Percentiles rank a stretch among this genome's conserved stretches.
These are phyloP conservation scores for Sporothrix euskadiensis DNA, from an alignment of 2,329 filamentous ascomycete species.

Conservation along the genomic window DNA sequence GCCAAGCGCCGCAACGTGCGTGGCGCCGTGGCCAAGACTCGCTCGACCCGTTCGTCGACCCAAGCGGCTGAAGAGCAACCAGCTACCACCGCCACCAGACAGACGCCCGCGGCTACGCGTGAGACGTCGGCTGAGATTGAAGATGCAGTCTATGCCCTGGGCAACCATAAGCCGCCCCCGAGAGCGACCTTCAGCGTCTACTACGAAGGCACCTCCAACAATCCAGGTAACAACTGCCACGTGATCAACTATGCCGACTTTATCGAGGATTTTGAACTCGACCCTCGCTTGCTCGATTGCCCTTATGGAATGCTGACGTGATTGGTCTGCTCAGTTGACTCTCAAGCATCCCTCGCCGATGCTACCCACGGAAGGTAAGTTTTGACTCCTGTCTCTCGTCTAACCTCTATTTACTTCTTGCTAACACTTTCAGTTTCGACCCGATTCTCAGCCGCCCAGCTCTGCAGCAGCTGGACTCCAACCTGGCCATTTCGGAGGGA, in stretches of 20 bases:
- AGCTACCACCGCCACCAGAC: background rate
- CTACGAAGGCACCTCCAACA: slow-evolving; percentile 23
- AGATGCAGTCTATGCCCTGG: background rate
- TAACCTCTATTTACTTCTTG: too few relatives aligned
- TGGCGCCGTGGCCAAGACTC: background rate
- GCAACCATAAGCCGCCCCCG: background rate
- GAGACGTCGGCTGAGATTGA: slow-evolving; percentile 4
- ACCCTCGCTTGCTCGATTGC: background rate
- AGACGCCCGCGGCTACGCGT: background rate
- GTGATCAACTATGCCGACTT: background rate
- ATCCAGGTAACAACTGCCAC: slow-evolving; percentile 22
- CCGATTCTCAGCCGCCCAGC: slow-evolving; percentile 22
- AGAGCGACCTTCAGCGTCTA: slow-evolving; percentile 27
- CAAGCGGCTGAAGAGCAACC: background rate
- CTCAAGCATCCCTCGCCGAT: slow-evolving; percentile 16
- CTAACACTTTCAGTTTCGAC: slow-evolving; percentile 27
- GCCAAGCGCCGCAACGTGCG: slow-evolving; percentile 3
- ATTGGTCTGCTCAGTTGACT: background rate
- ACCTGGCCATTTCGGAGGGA: slow-evolving; percentile 28
- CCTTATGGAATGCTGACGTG: slow-evolving; percentile 11
- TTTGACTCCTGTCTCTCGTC: background rate
- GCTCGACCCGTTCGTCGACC: background rate
- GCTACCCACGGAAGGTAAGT: slow-evolving; percentile 29
- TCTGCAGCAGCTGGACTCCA: slow-evolving; percentile 32
- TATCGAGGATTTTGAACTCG: background rate